Evolutionary conservation across 2,329 filamentous ascomycete genomes (phyloP), one percentile per base, ranked within the genome.

Genomic region (Sordariomycetes sp.): DNA sequence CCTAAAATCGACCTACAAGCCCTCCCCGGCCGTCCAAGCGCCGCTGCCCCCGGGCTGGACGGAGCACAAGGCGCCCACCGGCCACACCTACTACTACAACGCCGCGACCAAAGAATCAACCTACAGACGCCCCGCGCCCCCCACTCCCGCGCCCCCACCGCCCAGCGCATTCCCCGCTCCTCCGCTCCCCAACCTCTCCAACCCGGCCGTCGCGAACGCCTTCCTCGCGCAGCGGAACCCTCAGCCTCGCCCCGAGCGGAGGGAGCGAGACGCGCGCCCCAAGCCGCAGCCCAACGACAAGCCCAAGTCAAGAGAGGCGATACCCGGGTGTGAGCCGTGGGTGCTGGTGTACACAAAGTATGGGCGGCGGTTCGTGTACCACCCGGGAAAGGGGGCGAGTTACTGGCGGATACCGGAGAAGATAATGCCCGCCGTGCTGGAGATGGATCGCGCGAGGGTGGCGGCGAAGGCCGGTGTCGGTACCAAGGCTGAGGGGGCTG

Each of bases 321-420:
- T 99, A 52, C 90, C 90, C 0, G 86, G 86, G 2, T 88, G 84
- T 64, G 85, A 87, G 63, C 88, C 90, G 17, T 99, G 94, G 94
- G 72, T 95, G 0, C 75, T 99, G 3, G 89, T 99, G n/a, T 89
- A 87, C 67, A 99, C 94, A 1, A 96, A 90, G 67, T 84, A 92
- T 61, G 89, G 89, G 24, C 79, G 94, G 58, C 81, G 91, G 56
- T 99, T 99, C 66, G 90, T 91, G 2, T 89, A 95, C 73, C 96
- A 99, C 63, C 81, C 85, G 0, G 79, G 80, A 57, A 96, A 92
- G 62, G 88, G 92, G 42, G 80, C 90, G 62, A 97, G 91, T 69
- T 90, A 90, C 69, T 99, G 95, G 94, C 90, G 90, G 65, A 94
- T 96, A 64, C 94, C 94, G 0, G 82, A 89, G 57, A 86, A 94